Evolutionary conservation across 2,329 filamentous ascomycete genomes (phyloP), one percentile per base, ranked within the genome.

Genomic region (Fusarium veterinarium): DNA sequence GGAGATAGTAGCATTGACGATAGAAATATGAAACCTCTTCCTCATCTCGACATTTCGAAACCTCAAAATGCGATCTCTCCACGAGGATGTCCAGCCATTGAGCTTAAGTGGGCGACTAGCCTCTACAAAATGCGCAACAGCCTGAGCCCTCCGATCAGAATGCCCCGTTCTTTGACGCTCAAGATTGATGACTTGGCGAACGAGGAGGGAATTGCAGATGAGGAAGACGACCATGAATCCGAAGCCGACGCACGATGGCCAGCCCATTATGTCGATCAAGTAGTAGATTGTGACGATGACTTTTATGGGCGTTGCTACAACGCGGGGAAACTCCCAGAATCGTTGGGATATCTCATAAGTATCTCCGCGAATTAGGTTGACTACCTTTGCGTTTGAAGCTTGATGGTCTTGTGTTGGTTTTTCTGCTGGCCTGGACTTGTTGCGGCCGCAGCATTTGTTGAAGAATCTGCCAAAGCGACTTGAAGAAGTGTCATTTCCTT

Each of bases 321-420:
- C 84, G n/a, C 86, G 86, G 4, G 92, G 88, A 58, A 96, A 93
- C 67, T 97, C 95, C 95, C 95, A 97, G 76, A 97, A 96, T 46
- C 93, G 85, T 77, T 95, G 93, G 6, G 93, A 89, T 42, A 95
- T 90, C 78, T 95, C 92, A 77, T 95, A 96, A 0, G 92, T 93
- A 79, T 96, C 93, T 65, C 88, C 91, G 53, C 94, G 91, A 85
- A 97, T 93, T 5, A 97, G 82, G 76, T 97, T 97, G 68, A 97
- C 88, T 57, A 97, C 96, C 78, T 97, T 97, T 12, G 95, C 95
- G 82, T 95, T 95, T 0, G 93, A 94, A 0, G 95, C 94, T 5
- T 92, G 89, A 61, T 77, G 78, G 44, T 79, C 81, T 7, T 90
- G 60, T 0, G 44, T 19, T 7, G 56, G 31, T 6, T 45, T 46